Percentiles rank a stretch among this genome's conserved stretches.
These are phyloP conservation scores for Annulohypoxylon bovei DNA, from an alignment of 495 filamentous ascomycete genomes.

Conservation along the genomic window DNA sequence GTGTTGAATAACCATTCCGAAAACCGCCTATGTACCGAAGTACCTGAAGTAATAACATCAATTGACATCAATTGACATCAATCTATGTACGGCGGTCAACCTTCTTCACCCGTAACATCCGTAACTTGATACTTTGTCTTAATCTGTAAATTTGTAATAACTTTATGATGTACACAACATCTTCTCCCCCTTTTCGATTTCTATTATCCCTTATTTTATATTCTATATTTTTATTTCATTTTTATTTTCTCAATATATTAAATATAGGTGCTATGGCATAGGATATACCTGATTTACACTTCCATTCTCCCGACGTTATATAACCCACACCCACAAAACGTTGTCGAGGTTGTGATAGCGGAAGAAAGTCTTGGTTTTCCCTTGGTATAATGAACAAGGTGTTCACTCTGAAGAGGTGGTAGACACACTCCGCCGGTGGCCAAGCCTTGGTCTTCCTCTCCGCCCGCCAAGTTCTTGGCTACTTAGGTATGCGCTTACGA, in stretches of 20 bases:
- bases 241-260: too few species aligned
- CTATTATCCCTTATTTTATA: neutral
- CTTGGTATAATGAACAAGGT: conserved; percentile 28
- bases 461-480: conserved; percentile 51
- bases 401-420: conserved; percentile 16
- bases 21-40: neutral
- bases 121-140: conserved; percentile 7
- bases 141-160: neutral
- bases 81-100: conserved; percentile 2
- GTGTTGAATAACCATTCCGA: neutral
- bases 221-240: too few species aligned
- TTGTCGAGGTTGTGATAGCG: conserved; percentile 23
- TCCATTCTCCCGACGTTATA: conserved; percentile 16
- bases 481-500: conserved; percentile 18
- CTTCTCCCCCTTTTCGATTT: neutral
- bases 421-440: conserved; percentile 41
- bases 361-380: conserved; percentile 39
- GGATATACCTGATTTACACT: neutral
- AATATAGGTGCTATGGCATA: neutral
- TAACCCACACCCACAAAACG: conserved; percentile 1
- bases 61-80: too few species aligned
- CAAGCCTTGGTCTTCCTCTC: conserved; percentile 51
- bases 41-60: conserved; percentile 14
- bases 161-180: neutral
- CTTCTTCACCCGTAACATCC: neutral